Base-by-base conservation (phyloP, 345 rosid species). In the Eucalyptus tenuipes region DNA sequence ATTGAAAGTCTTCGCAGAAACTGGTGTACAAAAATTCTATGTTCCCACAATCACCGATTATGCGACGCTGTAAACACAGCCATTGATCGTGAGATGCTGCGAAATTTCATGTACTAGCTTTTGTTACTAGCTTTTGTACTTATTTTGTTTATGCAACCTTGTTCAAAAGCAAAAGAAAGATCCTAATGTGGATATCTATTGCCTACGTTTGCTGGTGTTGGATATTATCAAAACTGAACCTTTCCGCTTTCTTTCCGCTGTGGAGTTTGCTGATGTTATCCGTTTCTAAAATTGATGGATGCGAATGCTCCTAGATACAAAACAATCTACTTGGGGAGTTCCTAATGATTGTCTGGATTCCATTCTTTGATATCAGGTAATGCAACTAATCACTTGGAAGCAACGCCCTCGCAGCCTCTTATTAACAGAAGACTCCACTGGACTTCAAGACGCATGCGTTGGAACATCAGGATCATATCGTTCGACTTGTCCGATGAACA, bases 361-460 rank as follows among this genome's bases (percentile, higher is more conserved):
- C 22, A 68, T 68, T 68, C 42, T 68, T 68, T 31, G 24, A 68
- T 68, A 16, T 22, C 89, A 17, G 90, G 92, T 24, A 49, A 86
- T 59, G 13, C 49, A 40, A 13, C 85, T 81, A 47, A 88, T 86
- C 49, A 84, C 57, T n/a, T 89, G 49, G 20, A 15, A 5, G 22
- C 25, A 31, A 55, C 49, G n/a, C 89, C 88, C 37, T 82, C 91
- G 17, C 89, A 88, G n/a, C 88, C 87, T 17, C 71, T 91, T 55
- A 68, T 90, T 20, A 52, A 90, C 88, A 92, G 92, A 81, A 93
- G 91, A 86, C 90, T 89, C 71, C 93, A 90, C n/a, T 93, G 93
- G 92, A 48, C 89, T 57, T 49, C 85, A 37, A 57, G 71, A 1
- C 13, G n/a, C 42, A 80, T 29, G n/a, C n/a, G 27, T 40, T 57